phyloP scores from a whole-genome alignment of 345 rosid species.

The Tarenaya hassleriana region DNA sequence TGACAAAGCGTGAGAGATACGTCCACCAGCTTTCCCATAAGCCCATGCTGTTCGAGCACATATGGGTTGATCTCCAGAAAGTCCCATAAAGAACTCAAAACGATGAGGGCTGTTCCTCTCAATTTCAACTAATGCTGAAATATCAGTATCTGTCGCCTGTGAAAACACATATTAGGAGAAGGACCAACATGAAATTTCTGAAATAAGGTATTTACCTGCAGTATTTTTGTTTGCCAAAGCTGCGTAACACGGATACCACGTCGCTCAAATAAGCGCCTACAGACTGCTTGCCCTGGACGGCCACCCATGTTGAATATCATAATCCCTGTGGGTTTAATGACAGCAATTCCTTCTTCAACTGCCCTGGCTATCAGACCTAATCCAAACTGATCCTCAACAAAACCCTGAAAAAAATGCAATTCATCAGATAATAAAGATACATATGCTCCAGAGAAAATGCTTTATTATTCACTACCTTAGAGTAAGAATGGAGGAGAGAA shows the following conservation, averaged over 20 bases:
- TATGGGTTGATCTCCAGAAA: constrained; percentile 63
- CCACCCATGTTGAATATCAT: constrained; percentile 89
- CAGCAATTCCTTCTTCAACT: constrained; percentile 78
- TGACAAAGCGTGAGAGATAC: constrained; percentile 74
- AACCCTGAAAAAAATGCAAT: constrained; percentile 36
- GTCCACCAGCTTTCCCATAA: constrained; percentile 66
- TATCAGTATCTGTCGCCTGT: constrained; percentile 83
- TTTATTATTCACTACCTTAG: not conserved
- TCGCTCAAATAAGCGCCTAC: constrained; percentile 70
- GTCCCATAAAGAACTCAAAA: constrained; percentile 87
- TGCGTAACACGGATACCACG: constrained; percentile 56
- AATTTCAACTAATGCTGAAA: constrained; percentile 75
- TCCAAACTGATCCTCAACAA: constrained; percentile 88
- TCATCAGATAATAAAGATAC: not conserved
- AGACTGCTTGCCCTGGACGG: constrained; percentile 74
- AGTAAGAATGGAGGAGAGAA: not conserved
- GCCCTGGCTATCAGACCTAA: constrained; percentile 79
- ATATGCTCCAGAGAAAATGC: not conserved
- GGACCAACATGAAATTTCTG: constrained; percentile 1
- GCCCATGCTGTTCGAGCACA: constrained; percentile 95
- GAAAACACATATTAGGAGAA: constrained; percentile 22
- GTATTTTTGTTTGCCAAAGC: constrained; percentile 77
- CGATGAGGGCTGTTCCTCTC: constrained; percentile 80
- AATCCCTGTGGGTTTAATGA: constrained; percentile 67
- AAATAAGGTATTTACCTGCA: constrained; percentile 44